Evolutionary conservation across 139 green algal species (phyloP).

Genomic region (Asterochloris erici): DNA sequence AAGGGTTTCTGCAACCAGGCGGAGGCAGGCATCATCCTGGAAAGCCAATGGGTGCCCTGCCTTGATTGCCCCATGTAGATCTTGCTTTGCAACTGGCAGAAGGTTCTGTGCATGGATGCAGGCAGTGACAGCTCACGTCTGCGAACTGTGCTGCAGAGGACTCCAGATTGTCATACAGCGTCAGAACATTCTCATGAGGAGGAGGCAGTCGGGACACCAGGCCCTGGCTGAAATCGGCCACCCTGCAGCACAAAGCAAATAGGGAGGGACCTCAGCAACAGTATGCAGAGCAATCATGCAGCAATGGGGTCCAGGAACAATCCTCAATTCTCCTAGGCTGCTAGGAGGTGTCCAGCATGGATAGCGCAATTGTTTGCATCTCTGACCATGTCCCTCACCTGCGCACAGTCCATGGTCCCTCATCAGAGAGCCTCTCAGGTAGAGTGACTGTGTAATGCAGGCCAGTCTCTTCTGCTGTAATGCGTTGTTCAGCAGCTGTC

Average conservation of each 20-base stretch:
- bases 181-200: constrained; percentile 76
- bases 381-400: constrained; percentile 37
- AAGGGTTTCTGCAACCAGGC: constrained; percentile 32
- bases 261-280: too few species aligned
- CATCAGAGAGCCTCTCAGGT: constrained; percentile 67
- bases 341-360: neutral
- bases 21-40: neutral
- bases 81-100: neutral
- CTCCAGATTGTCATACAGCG: constrained; percentile 91
- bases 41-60: too few species aligned
- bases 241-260: constrained; percentile 41
- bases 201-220: constrained; percentile 72
- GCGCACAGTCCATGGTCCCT: constrained; percentile 72
- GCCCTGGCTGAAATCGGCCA: constrained; percentile 54
- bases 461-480: too few species aligned
- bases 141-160: constrained; percentile 52
- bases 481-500: too few species aligned
- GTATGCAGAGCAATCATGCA: too few species aligned
- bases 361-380: neutral
- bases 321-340: too few species aligned
- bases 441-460: constrained; percentile 46
- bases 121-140: constrained; percentile 44
- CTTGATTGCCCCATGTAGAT: too few species aligned
- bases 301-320: too few species aligned
- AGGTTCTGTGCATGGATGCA: neutral